Percentiles rank a stretch among this genome's conserved stretches.
phyloP scores from a whole-genome alignment of 805 yeast species.

The Zygotorulaspora danielsina region DNA sequence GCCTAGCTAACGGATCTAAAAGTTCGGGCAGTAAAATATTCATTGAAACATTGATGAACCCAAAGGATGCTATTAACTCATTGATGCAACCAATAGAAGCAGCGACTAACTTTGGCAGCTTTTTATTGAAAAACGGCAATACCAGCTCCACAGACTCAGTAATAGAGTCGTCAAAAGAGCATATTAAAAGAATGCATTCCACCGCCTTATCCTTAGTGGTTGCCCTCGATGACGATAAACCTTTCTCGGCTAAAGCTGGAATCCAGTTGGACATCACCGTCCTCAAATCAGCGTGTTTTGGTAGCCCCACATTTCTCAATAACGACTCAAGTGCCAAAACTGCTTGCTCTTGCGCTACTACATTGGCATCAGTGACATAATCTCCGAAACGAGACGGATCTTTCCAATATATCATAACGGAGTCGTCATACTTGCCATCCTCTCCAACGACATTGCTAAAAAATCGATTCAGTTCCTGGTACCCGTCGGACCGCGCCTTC shows the following conservation, averaged over 20 bases:
- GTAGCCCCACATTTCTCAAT: slow-evolving; percentile 52
- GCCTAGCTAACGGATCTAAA: slow-evolving; percentile 61
- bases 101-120: slow-evolving; percentile 73
- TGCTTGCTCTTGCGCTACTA: slow-evolving; percentile 87
- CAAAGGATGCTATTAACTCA: slow-evolving; percentile 45
- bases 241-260: slow-evolving; percentile 66
- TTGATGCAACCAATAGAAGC: slow-evolving; percentile 56
- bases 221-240: slow-evolving; percentile 67
- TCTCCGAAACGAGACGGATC: slow-evolving; percentile 54
- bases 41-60: slow-evolving; percentile 19
- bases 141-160: slow-evolving; percentile 59
- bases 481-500: slow-evolving; percentile 83
- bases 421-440: slow-evolving; percentile 7
- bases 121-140: slow-evolving; percentile 55
- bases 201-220: slow-evolving; percentile 64
- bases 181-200: slow-evolving; percentile 57
- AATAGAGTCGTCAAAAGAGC: slow-evolving; percentile 64
- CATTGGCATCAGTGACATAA: slow-evolving; percentile 73
- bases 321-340: slow-evolving; percentile 51
- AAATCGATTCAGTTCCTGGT: slow-evolving; percentile 54
- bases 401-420: slow-evolving; percentile 35
- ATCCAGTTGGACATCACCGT: slow-evolving; percentile 20
- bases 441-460: slow-evolving; percentile 44
- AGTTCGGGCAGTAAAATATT: slow-evolving; percentile 58
- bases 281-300: slow-evolving; percentile 11